These are phyloP conservation scores for Thielaviopsis musarum DNA, from an alignment of 2,329 filamentous ascomycete species.

Conservation along the genomic window DNA sequence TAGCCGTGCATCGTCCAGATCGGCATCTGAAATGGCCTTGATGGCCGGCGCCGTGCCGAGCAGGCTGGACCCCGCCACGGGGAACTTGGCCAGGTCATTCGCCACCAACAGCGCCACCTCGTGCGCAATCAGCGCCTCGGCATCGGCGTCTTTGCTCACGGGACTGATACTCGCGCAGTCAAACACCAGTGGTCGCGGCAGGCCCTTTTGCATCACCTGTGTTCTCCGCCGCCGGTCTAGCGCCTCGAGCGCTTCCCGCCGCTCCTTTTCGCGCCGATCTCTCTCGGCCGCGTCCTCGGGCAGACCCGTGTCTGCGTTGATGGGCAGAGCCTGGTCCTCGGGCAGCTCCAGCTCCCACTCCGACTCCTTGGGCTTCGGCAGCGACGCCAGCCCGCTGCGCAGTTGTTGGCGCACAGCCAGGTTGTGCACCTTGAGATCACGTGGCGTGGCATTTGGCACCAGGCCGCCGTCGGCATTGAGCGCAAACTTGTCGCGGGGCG, in stretches of 20 bases:
- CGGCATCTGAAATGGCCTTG: slow-evolving; percentile 50
- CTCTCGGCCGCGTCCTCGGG: slow-evolving; percentile 51
- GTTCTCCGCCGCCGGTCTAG: slow-evolving; percentile 70
- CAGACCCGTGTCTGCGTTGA: slow-evolving; percentile 28
- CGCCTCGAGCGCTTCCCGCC: slow-evolving; percentile 55
- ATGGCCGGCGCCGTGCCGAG: slow-evolving; percentile 44
- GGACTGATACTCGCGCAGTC: slow-evolving; percentile 50
- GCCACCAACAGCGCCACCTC: slow-evolving; percentile 70
- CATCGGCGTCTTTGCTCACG: slow-evolving; percentile 36
- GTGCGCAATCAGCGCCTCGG: slow-evolving; percentile 52
- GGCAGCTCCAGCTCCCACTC: slow-evolving; percentile 91
- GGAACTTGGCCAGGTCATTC: slow-evolving; percentile 62
- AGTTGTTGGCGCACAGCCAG: slow-evolving; percentile 52
- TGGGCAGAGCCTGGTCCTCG: slow-evolving; percentile 53
- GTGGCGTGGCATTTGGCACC: slow-evolving; percentile 51
- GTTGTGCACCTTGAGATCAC: slow-evolving; percentile 57
- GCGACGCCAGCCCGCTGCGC: slow-evolving; percentile 54
- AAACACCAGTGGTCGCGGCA: slow-evolving; percentile 61
- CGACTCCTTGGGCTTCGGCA: slow-evolving; percentile 83
- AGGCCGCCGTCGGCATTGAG: slow-evolving; percentile 58
- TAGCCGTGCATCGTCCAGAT: slow-evolving; percentile 57
- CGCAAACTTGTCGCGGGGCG: slow-evolving; percentile 72
- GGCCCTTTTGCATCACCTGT: slow-evolving; percentile 71
- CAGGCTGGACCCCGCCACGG: slow-evolving; percentile 49
- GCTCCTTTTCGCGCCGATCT: slow-evolving; percentile 60